Conservation (phyloP, 2,329 filamentous ascomycete genomes). For the Fusarium hainanense region DNA sequence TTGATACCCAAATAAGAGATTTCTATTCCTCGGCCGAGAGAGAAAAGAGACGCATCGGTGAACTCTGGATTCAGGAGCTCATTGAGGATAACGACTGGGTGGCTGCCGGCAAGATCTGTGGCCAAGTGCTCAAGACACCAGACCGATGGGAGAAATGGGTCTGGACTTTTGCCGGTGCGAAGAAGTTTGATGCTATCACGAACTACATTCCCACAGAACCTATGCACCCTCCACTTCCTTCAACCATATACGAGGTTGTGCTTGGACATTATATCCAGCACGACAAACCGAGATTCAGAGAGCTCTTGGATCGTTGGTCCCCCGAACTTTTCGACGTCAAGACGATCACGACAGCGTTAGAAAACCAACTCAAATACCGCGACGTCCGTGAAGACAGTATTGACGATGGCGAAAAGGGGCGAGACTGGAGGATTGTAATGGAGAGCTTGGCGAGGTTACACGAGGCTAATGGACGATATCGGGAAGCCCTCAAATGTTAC, state of each 20-base stretch:
- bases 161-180: constrained; percentile 86
- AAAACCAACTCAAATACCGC: constrained; percentile 82
- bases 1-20: constrained; percentile 67
- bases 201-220: constrained; percentile 81
- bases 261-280: constrained; percentile 87
- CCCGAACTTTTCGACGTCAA: constrained; percentile 84
- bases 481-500: constrained; percentile 88
- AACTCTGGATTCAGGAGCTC: constrained; percentile 91
- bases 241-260: constrained; percentile 87
- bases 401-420: constrained; percentile 75
- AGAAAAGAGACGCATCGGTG: constrained; percentile 91
- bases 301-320: constrained; percentile 85
- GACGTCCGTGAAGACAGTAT: constrained; percentile 81
- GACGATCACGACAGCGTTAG: constrained; percentile 79
- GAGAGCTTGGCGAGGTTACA: constrained; percentile 87
- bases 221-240: constrained; percentile 82
- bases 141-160: constrained; percentile 96
- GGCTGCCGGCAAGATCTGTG: constrained; percentile 81
- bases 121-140: constrained; percentile 82
- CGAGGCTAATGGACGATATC: constrained; percentile 81
- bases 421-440: constrained; percentile 91
- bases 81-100: constrained; percentile 80
- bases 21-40: constrained; percentile 77
- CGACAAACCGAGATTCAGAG: constrained; percentile 79
- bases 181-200: constrained; percentile 90